Base-by-base conservation (phyloP, 306 rosid species). In the Lathyrus aphaca region DNA sequence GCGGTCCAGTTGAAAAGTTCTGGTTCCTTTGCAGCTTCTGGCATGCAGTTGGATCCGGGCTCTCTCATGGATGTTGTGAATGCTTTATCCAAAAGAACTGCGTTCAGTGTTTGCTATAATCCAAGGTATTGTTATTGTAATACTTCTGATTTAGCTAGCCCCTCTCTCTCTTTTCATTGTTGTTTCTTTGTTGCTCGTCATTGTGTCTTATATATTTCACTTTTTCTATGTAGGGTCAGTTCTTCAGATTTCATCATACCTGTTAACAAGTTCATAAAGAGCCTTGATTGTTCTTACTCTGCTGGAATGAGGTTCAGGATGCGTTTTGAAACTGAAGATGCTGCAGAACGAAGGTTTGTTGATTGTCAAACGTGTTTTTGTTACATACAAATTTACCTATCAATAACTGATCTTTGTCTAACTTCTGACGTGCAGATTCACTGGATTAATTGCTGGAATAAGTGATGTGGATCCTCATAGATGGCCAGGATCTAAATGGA, bases 401-500 rank as follows among this genome's bases (percentile, higher is more conserved):
- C 18, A 16, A 69, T 27, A 12, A 13, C 11, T 51, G 71, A 58
- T 65, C 14, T 56, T 1, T 35, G 27, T 59, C 13, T 7, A 9
- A 49, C 32, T 58, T 81, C 10, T 29, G 10, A 27, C 68, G 72
- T 25, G 43, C 91, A 94, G 99, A 59, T 84, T 83, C 74, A 83
- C 96, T 6, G 99, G 99, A 70, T 66, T 87, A 43, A 78, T 94
- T 66, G 76, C 88, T 72, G 96, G 99, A 71, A 73, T 84, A 17
- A 59, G 82, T 27, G 97, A 91, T 48, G 73, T 68, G 61, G 99
- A 94, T 84, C 88, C 99, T 59, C 74, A 80, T 23, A 81, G 97
- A 73, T 94, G 99, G 97, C 84, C 97, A 0, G 88, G 95, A 45
- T 91, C 99, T 17, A 91, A 87, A 79, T 94, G 99, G 99, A 89